A percentile compares a stretch with the other conserved stretches of the same genome.
phyloP scores from a whole-genome alignment of 805 yeast species.

The Candida nonsorbophila region DNA sequence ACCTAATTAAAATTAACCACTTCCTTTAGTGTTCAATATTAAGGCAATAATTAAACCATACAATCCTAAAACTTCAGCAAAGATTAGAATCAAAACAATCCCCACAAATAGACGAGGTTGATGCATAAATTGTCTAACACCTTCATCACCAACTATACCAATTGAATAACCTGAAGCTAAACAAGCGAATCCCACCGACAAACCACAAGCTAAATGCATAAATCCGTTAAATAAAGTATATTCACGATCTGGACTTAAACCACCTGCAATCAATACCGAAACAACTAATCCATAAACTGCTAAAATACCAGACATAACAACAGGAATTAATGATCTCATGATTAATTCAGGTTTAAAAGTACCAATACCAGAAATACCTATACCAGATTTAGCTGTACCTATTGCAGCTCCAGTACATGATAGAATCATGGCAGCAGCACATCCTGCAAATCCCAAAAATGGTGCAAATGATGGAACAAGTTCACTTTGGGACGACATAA shows the following conservation, averaged over 20 bases:
- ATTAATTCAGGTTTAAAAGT: constrained; percentile 95
- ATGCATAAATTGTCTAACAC: constrained; percentile 82
- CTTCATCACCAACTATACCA: constrained; percentile 92
- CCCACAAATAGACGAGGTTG: constrained; percentile 88
- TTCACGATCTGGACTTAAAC: constrained; percentile 67
- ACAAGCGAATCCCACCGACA: constrained; percentile 94
- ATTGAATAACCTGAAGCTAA: constrained; percentile 95
- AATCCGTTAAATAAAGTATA: constrained; percentile 94
- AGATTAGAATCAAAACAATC: constrained; percentile 81
- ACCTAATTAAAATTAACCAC: constrained; percentile 23
- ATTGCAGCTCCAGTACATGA: constrained; percentile 98
- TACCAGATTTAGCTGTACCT: constrained; percentile 97
- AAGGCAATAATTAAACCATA: constrained; percentile 95
- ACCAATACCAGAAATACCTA: constrained; percentile 98
- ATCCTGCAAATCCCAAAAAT: constrained; percentile 95
- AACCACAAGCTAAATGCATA: constrained; percentile 95
- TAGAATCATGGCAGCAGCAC: constrained; percentile 86
- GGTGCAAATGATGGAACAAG: constrained; percentile 61
- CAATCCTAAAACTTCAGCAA: constrained; percentile 84
- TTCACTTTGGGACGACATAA: neutral
- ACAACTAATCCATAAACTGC: constrained; percentile 97
- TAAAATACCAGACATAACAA: constrained; percentile 95
- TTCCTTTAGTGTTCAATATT: constrained; percentile 85
- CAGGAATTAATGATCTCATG: constrained; percentile 94
- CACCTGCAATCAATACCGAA: constrained; percentile 91